A percentile compares a stretch with the other conserved stretches of the same genome.
Conservation (phyloP, 306 rosid species). For the Phaseolus lunatus region DNA sequence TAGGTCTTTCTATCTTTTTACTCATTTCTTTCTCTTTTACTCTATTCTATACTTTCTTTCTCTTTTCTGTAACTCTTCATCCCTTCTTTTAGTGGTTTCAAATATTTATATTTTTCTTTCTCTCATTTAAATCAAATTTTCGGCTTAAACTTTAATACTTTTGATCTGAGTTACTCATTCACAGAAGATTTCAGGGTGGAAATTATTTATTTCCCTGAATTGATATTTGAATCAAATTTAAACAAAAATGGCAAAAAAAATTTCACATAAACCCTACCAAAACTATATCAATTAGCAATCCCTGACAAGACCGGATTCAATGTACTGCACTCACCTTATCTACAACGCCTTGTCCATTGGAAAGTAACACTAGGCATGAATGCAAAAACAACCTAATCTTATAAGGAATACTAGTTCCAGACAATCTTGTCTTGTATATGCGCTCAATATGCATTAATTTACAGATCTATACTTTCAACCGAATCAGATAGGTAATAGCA, state of each 20-base stretch:
- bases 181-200: background rate
- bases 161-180: background rate
- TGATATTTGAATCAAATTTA: background rate
- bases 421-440: constrained; percentile 3
- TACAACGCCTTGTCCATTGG: constrained; percentile 2
- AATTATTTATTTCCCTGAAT: background rate
- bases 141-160: background rate
- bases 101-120: background rate
- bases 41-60: background rate
- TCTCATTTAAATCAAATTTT: constrained; percentile 1
- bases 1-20: background rate
- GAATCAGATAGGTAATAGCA: background rate
- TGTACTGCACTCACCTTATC: background rate
- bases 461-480: constrained; percentile 5
- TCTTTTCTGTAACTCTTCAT: background rate
- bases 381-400: background rate
- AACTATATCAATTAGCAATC: constrained; percentile 17
- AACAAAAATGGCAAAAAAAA: background rate
- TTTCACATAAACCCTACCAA: background rate
- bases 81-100: background rate
- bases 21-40: background rate
- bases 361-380: constrained; percentile 1
- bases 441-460: background rate
- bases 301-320: background rate
- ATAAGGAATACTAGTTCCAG: background rate